Evolutionary conservation across 2,329 filamentous ascomycete species (phyloP).

Genomic region (Endothia cerciana): DNA sequence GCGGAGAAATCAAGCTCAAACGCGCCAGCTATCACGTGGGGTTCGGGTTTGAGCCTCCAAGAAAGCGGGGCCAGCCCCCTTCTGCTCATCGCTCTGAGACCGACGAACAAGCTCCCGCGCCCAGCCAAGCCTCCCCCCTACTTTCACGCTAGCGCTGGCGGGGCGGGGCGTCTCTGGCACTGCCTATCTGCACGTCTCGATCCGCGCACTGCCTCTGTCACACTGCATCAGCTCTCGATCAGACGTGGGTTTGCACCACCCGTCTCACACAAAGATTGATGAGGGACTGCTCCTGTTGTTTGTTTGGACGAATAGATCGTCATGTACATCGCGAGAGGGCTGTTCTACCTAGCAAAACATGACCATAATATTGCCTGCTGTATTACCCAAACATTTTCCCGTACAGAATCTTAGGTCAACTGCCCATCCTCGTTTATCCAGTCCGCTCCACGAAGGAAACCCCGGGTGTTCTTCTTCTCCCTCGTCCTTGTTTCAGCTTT

Average conservation of each 20-base stretch:
- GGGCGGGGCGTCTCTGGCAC: conserved; percentile 1
- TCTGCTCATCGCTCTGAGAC: too few relatives aligned
- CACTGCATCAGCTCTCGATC: background rate
- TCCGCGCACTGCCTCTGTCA: conserved; percentile 7
- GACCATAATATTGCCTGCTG: background rate
- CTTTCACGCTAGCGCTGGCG: background rate
- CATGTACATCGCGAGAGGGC: conserved; percentile 19
- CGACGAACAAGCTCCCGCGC: too few relatives aligned
- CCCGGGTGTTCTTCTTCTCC: background rate
- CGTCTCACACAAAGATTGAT: too few relatives aligned
- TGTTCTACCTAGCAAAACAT: conserved; percentile 21
- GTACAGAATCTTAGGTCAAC: background rate
- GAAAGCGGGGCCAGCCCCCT: conserved; percentile 23
- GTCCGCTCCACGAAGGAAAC: background rate
- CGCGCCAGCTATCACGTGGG: conserved; percentile 23
- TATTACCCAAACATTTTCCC: conserved; percentile 28
- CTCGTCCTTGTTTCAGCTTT: conserved; percentile 4
- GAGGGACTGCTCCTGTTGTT: too few relatives aligned
- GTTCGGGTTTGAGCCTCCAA: conserved; percentile 26
- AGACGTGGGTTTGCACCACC: conserved; percentile 12
- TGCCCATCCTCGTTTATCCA: background rate
- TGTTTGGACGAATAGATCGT: conserved; percentile 13
- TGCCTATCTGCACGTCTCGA: too few relatives aligned
- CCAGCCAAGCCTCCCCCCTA: background rate
- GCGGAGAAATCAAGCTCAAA: background rate